A percentile compares a stretch with the other conserved stretches of the same genome.
Evolutionary conservation across 1,284 basidiomycete species (phyloP).

Genomic region (Retiboletus flavoniger): DNA sequence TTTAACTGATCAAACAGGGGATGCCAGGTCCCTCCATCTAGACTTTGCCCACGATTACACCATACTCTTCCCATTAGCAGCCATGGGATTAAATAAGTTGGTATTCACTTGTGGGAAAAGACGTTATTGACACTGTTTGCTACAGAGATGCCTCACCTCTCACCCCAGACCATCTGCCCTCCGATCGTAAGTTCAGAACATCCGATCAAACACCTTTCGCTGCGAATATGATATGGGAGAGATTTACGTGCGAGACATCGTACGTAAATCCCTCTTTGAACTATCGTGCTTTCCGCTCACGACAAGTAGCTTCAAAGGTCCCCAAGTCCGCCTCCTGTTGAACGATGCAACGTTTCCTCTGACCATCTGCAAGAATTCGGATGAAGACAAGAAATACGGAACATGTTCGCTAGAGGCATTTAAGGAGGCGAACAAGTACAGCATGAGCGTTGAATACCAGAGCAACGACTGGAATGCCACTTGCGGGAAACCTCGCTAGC

Average conservation of each 20-base stretch:
- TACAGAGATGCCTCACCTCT: conserved; percentile 37
- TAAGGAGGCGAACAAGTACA: conserved; percentile 32
- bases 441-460: conserved; percentile 31
- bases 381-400: conserved; percentile 36
- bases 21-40: conserved; percentile 39
- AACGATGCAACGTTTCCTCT: conserved; percentile 45
- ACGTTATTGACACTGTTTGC: neutral
- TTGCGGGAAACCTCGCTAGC: conserved; percentile 29
- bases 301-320: conserved; percentile 18
- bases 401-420: conserved; percentile 43
- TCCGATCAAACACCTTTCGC: conserved; percentile 45
- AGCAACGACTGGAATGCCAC: conserved; percentile 39
- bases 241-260: conserved; percentile 41
- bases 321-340: conserved; percentile 46
- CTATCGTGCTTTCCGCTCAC: neutral
- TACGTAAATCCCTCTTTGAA: conserved; percentile 13
- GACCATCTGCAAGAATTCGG: conserved; percentile 31
- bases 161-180: conserved; percentile 28
- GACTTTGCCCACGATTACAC: conserved; percentile 49
- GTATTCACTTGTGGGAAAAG: neutral
- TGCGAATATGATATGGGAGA: conserved; percentile 49
- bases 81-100: conserved; percentile 43
- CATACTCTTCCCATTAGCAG: conserved; percentile 44
- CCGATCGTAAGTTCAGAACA: conserved; percentile 40
- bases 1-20: conserved; percentile 37